Conservation (phyloP, 306 rosid genomes). For the Styphnolobium japonicum region DNA sequence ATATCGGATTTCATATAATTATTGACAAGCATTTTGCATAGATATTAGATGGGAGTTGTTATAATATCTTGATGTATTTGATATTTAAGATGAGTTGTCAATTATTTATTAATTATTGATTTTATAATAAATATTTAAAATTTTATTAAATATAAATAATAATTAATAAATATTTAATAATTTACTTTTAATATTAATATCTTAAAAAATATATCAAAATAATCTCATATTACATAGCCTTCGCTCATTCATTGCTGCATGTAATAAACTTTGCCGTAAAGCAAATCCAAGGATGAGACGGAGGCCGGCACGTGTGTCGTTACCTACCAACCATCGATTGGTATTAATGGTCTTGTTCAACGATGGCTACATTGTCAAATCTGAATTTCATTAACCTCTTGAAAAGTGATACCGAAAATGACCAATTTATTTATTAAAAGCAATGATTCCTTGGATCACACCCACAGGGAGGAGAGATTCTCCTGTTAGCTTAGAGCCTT, state of each 20-base stretch:
- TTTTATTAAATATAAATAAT: no score
- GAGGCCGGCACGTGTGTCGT: slow-evolving; percentile 34
- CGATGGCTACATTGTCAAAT: not conserved
- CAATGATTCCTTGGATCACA: not conserved
- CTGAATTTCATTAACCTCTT: not conserved
- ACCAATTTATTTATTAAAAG: not conserved
- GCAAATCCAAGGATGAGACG: slow-evolving; percentile 21
- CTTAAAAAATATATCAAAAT: no score
- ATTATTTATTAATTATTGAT: no score
- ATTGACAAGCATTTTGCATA: not conserved
- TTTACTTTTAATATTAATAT: no score
- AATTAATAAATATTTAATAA: no score
- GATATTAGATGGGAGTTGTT: no score
- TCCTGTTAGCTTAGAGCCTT: not conserved
- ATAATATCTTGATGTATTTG: no score
- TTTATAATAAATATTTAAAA: no score
- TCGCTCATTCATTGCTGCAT: not conserved
- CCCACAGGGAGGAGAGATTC: not conserved
- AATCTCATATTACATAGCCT: no score
- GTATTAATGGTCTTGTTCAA: slow-evolving; percentile 24
- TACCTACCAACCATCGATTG: not conserved
- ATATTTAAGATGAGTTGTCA: no score
- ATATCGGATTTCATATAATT: not conserved
- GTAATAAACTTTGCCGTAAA: slow-evolving; percentile 19
- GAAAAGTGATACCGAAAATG: not conserved